Evolutionary conservation across 2,329 filamentous ascomycete species (phyloP).

Genomic region (Penicillium sp.): DNA sequence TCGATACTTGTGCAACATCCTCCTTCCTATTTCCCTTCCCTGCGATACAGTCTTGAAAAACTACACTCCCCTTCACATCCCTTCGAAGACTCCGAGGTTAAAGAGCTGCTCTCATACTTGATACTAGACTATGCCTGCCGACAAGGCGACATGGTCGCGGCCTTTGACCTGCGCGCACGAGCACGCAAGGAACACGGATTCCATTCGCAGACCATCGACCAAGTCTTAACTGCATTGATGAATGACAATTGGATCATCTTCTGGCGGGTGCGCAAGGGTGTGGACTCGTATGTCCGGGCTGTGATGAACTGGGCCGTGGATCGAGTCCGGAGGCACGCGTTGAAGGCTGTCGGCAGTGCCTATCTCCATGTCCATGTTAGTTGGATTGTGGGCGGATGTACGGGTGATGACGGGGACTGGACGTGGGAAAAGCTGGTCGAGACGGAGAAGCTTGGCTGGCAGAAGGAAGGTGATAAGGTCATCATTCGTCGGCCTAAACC

Average conservation of each 20-base stretch:
- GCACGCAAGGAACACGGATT: constrained; percentile 52
- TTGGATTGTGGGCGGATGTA: constrained; percentile 55
- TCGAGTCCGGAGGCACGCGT: constrained; percentile 66
- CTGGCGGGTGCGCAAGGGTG: constrained; percentile 63
- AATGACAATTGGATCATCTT: constrained; percentile 81
- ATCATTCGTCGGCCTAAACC: constrained; percentile 61
- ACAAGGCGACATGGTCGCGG: constrained; percentile 67
- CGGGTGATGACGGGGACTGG: constrained; percentile 39
- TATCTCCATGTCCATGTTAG: constrained; percentile 77
- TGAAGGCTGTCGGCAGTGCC: constrained; percentile 80
- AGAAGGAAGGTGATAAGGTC: constrained; percentile 66
- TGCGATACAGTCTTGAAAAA: constrained; percentile 68
- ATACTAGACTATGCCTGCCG: constrained; percentile 87
- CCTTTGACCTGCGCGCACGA: constrained; percentile 60
- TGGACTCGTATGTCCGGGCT: constrained; percentile 74
- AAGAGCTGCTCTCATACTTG: constrained; percentile 74
- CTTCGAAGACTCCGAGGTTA: constrained; percentile 66
- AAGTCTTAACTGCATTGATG: constrained; percentile 64
- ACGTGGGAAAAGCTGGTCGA: constrained; percentile 68
- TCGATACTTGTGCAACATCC: constrained; percentile 75
- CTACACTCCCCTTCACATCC: constrained; percentile 63
- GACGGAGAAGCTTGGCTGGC: constrained; percentile 77
- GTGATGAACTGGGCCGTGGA: constrained; percentile 78
- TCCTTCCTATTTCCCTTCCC: constrained; percentile 84
- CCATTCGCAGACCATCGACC: constrained; percentile 63